Evolutionary conservation across 2,329 filamentous ascomycete genomes (phyloP), one percentile per base, ranked within the genome.

Genomic region (Huntiella decipiens): DNA sequence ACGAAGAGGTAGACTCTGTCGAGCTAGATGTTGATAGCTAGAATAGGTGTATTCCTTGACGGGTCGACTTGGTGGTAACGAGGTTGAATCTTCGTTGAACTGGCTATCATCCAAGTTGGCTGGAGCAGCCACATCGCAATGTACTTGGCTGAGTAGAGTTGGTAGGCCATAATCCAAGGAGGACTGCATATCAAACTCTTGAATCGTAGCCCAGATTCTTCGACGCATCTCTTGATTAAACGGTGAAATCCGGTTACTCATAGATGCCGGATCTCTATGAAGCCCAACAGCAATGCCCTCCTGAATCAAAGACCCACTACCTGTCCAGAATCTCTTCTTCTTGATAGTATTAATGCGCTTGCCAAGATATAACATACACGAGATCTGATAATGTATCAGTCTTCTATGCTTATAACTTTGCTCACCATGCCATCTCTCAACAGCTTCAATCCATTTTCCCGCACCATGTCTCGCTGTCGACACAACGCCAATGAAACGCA

Each of bases 261-360:
- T 69, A 48, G 68, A 64, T 53, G 68, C 68, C 3, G 72, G 71
- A 54, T 77, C 73, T 13, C 70, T 68, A 53, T 77, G 73, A 40
- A 77, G 61, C 12, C 72, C 73, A 28, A 76, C 67, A 2, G 68
- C 67, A 48, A 77, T 68, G 46, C 68, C 71, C 44, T 76, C 69
- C 41, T 72, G 70, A 11, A 74, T 66, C 47, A 77, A 61, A 4
- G 66, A 63, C 0, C 73, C 71, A 1, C 73, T 64, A 35, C 66
- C 64, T 12, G 70, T 73, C 73, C 73, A 77, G 57, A 73, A 76
- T 10, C 71, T 64, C 64, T 77, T 77, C 65, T 77, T 77, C 62
- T 76, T 74, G 52, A 77, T 67, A 2, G 68, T 71, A 57, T 77
- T 77, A 51, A 76, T 68, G 28, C 70, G 63, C 62, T 76, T 77